Percentiles rank a stretch among this genome's conserved stretches.
Conservation (phyloP, 768 basidiomycete species). For the Boletus bicolor region DNA sequence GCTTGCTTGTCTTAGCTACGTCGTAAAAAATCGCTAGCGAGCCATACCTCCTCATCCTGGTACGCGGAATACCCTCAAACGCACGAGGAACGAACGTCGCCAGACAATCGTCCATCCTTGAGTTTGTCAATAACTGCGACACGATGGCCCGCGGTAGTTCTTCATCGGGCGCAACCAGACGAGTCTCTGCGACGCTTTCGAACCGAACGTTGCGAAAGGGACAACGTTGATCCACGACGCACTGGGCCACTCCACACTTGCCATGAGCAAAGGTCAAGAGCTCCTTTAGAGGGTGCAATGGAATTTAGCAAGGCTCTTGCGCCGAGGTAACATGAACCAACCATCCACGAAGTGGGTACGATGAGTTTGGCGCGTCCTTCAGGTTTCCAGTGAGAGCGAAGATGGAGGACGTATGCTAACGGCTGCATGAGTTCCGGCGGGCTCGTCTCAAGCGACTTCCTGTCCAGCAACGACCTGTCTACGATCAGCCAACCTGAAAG, state of each 20-base stretch:
- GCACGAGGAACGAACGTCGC: slow-evolving; percentile 10
- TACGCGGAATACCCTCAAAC: slow-evolving; percentile 17
- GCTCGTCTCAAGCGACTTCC: slow-evolving; percentile 10
- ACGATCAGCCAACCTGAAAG: background rate
- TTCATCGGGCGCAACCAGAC: background rate
- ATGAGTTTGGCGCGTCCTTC: slow-evolving; percentile 14
- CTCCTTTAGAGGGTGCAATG: slow-evolving; percentile 4
- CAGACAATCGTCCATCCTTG: background rate
- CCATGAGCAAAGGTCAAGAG: slow-evolving; percentile 1
- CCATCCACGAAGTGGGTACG: slow-evolving; percentile 27
- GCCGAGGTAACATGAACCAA: slow-evolving; percentile 3
- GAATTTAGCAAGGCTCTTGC: background rate
- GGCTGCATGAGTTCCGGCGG: slow-evolving; percentile 15
- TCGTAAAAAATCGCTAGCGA: background rate
- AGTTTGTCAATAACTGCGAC: slow-evolving; percentile 7
- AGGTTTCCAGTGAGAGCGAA: slow-evolving; percentile 23
- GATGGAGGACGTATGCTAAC: slow-evolving; percentile 22
- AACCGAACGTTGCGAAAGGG: slow-evolving; percentile 19
- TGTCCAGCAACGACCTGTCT: slow-evolving; percentile 10
- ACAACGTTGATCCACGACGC: slow-evolving; percentile 5
- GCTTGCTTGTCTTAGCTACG: slow-evolving; percentile 3
- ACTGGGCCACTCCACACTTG: background rate
- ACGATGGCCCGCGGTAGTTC: slow-evolving; percentile 11
- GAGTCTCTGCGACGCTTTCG: slow-evolving; percentile 2
- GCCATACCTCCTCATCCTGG: slow-evolving; percentile 17